Percentiles rank a stretch among this genome's conserved stretches.
Conservation (phyloP, 495 filamentous ascomycete species). For the Xylaria castorea region DNA sequence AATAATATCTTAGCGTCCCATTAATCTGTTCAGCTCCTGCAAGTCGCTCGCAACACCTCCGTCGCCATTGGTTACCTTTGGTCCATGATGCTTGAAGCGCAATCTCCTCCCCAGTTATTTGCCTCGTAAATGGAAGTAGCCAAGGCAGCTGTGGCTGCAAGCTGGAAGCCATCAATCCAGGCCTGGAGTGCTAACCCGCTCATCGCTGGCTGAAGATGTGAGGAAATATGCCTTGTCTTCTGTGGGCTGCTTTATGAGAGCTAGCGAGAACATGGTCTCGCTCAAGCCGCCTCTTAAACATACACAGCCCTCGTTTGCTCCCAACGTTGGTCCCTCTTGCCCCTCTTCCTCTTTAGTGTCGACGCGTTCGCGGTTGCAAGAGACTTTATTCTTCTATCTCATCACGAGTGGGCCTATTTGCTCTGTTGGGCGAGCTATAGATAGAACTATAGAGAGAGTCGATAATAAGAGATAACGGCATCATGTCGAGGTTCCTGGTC, state of each 20-base stretch:
- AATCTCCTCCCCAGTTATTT: slow-evolving; percentile 36
- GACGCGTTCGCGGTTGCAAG: neutral
- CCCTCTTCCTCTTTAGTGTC: slow-evolving; percentile 16
- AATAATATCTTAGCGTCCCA: slow-evolving; percentile 37
- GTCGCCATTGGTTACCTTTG: slow-evolving; percentile 30
- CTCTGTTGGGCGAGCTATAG: neutral
- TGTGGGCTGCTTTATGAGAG: neutral
- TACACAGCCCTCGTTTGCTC: slow-evolving; percentile 2
- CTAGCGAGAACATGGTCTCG: neutral
- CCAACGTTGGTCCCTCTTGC: too few species aligned
- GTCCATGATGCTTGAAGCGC: slow-evolving; percentile 31
- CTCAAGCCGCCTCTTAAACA: slow-evolving; percentile 10
- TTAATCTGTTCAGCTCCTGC: slow-evolving; percentile 42
- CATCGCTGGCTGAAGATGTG: neutral
- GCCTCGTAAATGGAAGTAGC: slow-evolving; percentile 30
- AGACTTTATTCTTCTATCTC: slow-evolving; percentile 12
- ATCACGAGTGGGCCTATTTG: slow-evolving; percentile 14
- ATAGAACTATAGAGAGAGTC: slow-evolving; percentile 9
- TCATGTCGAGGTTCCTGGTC: slow-evolving; percentile 37
- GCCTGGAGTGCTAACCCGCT: slow-evolving; percentile 7
- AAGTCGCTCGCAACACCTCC: slow-evolving; percentile 28
- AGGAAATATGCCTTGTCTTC: slow-evolving; percentile 17
- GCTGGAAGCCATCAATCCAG: slow-evolving; percentile 26
- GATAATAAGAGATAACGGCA: neutral
- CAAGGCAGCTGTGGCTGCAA: slow-evolving; percentile 36